A percentile compares a stretch with the other conserved stretches of the same genome.
Evolutionary conservation across 768 basidiomycete species (phyloP).

Genomic region (Phaeotremella skinneri): DNA sequence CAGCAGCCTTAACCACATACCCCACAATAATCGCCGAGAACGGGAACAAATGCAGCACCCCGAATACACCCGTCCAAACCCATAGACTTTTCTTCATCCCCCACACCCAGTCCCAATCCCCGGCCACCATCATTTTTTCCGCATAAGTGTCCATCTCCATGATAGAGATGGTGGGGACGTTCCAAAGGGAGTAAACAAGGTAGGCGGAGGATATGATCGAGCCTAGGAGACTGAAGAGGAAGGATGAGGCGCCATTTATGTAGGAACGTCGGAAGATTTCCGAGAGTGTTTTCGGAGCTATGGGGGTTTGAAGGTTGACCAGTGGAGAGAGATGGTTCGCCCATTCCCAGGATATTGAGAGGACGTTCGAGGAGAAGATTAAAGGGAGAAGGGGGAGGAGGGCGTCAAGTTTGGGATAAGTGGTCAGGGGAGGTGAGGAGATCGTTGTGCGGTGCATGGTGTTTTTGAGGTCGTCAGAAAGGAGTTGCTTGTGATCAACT

Average conservation of each 20-base stretch:
- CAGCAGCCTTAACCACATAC: not conserved
- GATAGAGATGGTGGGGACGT: not conserved
- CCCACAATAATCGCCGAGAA: not conserved
- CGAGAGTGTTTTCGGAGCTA: not conserved
- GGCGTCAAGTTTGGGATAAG: not conserved
- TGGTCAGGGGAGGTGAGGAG: not conserved
- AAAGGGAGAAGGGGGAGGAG: slow-evolving; percentile 3
- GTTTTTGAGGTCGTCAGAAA: not conserved
- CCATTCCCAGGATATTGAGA: not conserved
- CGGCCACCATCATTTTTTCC: too few relatives aligned
- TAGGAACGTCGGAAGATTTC: not conserved
- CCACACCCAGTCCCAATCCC: not conserved
- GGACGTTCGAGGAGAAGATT: slow-evolving; percentile 5
- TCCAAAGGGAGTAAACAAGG: not conserved
- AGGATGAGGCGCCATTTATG: not conserved
- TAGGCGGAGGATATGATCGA: not conserved
- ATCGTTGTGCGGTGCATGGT: not conserved
- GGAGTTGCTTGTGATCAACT: not conserved
- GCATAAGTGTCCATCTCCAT: too few relatives aligned
- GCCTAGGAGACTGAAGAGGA: not conserved
- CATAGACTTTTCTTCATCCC: too few relatives aligned
- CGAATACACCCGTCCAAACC: not conserved
- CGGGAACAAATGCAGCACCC: slow-evolving; percentile 3
- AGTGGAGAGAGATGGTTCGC: not conserved
- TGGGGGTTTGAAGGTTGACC: not conserved